Conservation (phyloP, 257 asterid species). For the Solanum tacnaense region DNA sequence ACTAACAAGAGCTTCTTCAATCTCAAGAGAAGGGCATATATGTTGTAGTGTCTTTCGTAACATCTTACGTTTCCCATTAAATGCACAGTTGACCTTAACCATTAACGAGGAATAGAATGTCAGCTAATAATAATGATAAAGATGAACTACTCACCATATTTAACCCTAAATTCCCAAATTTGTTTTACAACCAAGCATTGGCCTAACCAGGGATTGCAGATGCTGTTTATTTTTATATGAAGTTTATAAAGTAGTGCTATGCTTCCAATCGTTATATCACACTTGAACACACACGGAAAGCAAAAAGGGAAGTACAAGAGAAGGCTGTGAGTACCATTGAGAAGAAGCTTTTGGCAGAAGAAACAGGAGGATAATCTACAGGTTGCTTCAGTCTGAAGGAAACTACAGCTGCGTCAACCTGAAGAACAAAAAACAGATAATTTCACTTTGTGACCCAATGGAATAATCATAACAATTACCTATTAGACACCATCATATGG, state of each 20-base stretch:
- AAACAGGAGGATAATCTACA: constrained; percentile 62
- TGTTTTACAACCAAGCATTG: background rate
- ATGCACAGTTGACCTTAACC: constrained; percentile 87
- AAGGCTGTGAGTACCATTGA: constrained; percentile 46
- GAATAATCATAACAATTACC: background rate
- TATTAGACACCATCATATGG: background rate
- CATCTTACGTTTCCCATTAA: constrained; percentile 95
- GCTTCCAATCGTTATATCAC: background rate
- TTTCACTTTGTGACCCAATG: background rate
- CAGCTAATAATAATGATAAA: background rate
- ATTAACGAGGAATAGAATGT: background rate
- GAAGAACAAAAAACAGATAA: background rate
- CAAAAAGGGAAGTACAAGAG: background rate
- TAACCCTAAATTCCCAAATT: background rate
- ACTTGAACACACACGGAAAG: background rate
- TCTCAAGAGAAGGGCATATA: constrained; percentile 54
- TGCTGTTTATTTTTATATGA: background rate
- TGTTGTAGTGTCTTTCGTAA: constrained; percentile 82
- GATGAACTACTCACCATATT: background rate
- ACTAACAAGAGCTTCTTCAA: constrained; percentile 65
- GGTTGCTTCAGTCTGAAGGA: constrained; percentile 62
- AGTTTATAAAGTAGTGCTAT: background rate
- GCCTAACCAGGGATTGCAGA: background rate
- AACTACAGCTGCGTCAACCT: constrained; percentile 96
- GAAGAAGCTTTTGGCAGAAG: constrained; percentile 86